phyloP scores from a whole-genome alignment of 805 yeast genomes.

The Komagataella phaffii region DNA sequence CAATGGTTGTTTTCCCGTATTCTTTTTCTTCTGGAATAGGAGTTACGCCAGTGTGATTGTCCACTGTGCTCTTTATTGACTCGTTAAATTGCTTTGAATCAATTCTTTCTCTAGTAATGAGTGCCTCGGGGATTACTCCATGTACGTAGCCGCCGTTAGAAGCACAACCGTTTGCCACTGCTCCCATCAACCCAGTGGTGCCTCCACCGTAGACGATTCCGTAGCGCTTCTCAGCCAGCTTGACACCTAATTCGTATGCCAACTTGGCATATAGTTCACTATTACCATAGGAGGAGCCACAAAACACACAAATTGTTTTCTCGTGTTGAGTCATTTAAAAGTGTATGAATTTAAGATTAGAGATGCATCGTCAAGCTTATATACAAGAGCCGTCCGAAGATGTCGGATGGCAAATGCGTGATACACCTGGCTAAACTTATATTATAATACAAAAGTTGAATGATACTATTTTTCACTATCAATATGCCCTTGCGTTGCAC shows the following conservation, averaged over 20 bases:
- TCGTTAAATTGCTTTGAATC: constrained; percentile 26
- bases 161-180: constrained; percentile 53
- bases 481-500: not conserved
- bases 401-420: not conserved
- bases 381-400: not conserved
- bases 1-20: constrained; percentile 72
- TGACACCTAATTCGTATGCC: constrained; percentile 48
- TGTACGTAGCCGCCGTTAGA: constrained; percentile 54
- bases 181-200: constrained; percentile 74
- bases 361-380: not conserved
- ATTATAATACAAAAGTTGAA: not conserved
- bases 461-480: not conserved
- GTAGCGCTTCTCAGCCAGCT: constrained; percentile 46
- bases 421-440: not conserved
- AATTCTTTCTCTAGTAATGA: constrained; percentile 60
- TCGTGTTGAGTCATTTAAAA: constrained; percentile 6
- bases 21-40: constrained; percentile 45
- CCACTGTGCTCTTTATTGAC: constrained; percentile 35
- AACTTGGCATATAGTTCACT: constrained; percentile 31
- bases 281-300: constrained; percentile 72
- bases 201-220: constrained; percentile 88
- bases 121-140: constrained; percentile 79
- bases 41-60: constrained; percentile 51
- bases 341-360: not conserved
- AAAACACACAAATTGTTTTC: constrained; percentile 66